Evolutionary conservation across 768 basidiomycete species (phyloP).

Genomic region (Amanita pseudoporphyria): DNA sequence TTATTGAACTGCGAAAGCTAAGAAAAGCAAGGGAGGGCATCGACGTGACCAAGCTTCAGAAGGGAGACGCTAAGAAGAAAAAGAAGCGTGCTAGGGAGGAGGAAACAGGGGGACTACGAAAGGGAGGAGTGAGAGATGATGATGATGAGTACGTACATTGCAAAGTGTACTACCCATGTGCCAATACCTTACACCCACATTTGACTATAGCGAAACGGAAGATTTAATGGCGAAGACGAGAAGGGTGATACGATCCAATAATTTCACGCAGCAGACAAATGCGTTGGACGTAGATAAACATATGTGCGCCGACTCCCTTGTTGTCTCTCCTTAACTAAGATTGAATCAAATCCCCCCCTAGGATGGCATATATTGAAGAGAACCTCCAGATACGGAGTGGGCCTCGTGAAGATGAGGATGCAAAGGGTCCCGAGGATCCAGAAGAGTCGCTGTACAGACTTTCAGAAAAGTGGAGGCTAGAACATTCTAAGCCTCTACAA

Average conservation of each 20-base stretch:
- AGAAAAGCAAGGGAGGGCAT: slow-evolving; percentile 72
- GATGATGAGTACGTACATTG: slow-evolving; percentile 49
- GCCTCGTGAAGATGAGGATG: slow-evolving; percentile 37
- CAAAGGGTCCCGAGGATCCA: slow-evolving; percentile 47
- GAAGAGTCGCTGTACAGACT: slow-evolving; percentile 72
- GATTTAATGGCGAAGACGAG: slow-evolving; percentile 65
- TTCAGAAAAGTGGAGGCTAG: slow-evolving; percentile 55
- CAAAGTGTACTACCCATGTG: not conserved
- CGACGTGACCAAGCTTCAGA: slow-evolving; percentile 73
- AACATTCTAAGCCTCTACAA: slow-evolving; percentile 52
- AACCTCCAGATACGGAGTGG: slow-evolving; percentile 73
- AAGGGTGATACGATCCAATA: slow-evolving; percentile 71
- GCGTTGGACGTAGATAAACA: slow-evolving; percentile 96
- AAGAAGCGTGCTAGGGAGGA: slow-evolving; percentile 42
- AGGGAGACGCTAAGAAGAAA: slow-evolving; percentile 73
- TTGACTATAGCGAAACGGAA: slow-evolving; percentile 39
- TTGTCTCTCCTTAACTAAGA: not conserved
- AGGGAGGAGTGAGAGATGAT: slow-evolving; percentile 32
- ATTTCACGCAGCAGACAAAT: slow-evolving; percentile 97
- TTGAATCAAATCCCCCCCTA: slow-evolving; percentile 17
- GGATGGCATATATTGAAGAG: slow-evolving; percentile 98
- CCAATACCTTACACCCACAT: not conserved
- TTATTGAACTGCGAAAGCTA: slow-evolving; percentile 77
- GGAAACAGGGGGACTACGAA: slow-evolving; percentile 22
- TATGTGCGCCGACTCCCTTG: slow-evolving; percentile 49